A percentile compares a stretch with the other conserved stretches of the same genome.
These are phyloP conservation scores for Tetrapisispora phaffii DNA, from an alignment of 805 yeast species.

Conservation along the genomic window DNA sequence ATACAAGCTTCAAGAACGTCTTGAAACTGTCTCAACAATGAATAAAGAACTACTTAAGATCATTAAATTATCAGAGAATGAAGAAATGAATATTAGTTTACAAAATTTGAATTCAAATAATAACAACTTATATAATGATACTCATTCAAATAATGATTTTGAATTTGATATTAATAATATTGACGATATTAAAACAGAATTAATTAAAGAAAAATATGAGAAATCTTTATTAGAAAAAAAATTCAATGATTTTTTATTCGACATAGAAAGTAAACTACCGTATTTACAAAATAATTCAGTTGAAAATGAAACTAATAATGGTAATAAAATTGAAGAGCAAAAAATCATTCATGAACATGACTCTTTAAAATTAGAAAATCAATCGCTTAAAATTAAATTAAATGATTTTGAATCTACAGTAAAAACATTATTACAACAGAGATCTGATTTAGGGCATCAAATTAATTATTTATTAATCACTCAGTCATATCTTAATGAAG, in stretches of 20 bases:
- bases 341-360: neutral
- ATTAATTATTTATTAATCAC: conserved; percentile 43
- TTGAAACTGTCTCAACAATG: neutral
- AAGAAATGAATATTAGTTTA: neutral
- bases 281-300: neutral
- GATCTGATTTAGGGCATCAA: conserved; percentile 69
- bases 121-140: neutral
- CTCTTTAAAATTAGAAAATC: neutral
- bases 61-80: neutral
- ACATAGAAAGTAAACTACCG: neutral
- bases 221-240: neutral
- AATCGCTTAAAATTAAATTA: neutral
- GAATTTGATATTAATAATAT: conserved; percentile 1
- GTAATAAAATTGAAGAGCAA: neutral
- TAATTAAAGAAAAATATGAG: neutral
- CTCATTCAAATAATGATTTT: neutral
- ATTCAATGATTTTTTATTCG: neutral
- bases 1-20: neutral
- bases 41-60: neutral
- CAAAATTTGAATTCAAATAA: neutral
- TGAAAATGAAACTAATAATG: neutral
- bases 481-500: conserved; percentile 39
- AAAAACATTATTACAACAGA: conserved; percentile 40
- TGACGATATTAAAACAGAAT: conserved; percentile 1
- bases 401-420: conserved; percentile 28